Percentiles rank a stretch among this genome's conserved stretches.
Evolutionary conservation across 2,329 filamentous ascomycete species (phyloP).

Genomic region (Gnomoniopsis sp.): DNA sequence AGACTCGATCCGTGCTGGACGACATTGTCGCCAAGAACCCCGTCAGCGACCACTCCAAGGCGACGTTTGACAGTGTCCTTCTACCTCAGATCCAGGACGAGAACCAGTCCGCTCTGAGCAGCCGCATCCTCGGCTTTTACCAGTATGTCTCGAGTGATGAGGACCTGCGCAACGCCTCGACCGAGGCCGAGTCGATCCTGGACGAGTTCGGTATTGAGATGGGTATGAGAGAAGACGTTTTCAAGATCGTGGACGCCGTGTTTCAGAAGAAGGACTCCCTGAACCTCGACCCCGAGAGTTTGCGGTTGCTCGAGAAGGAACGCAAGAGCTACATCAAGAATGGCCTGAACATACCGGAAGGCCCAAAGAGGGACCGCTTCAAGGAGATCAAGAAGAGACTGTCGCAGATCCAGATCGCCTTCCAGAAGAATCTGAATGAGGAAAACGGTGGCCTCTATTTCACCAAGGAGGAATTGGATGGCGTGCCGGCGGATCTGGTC

Average conservation of each 20-base stretch:
- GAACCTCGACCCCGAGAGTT: constrained; percentile 63
- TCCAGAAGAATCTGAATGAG: constrained; percentile 79
- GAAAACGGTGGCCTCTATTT: constrained; percentile 82
- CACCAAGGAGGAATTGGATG: constrained; percentile 67
- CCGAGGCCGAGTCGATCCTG: constrained; percentile 71
- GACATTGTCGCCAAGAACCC: constrained; percentile 60
- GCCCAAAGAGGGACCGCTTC: constrained; percentile 71
- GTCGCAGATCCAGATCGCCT: constrained; percentile 69
- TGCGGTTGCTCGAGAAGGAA: constrained; percentile 73
- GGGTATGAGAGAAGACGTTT: constrained; percentile 79
- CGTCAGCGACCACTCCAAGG: constrained; percentile 45
- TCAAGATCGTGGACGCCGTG: constrained; percentile 59
- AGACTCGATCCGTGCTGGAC: constrained; percentile 63
- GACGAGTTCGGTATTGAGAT: constrained; percentile 76
- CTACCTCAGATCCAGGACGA: constrained; percentile 71
- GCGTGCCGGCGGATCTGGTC: constrained; percentile 69
- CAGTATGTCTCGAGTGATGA: constrained; percentile 71
- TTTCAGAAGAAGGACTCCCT: constrained; percentile 53
- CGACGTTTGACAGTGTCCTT: constrained; percentile 53
- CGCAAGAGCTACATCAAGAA: constrained; percentile 74
- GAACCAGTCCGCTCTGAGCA: constrained; percentile 57
- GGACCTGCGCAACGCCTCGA: constrained; percentile 69
- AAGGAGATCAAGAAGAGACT: constrained; percentile 83
- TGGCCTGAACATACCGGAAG: constrained; percentile 68
- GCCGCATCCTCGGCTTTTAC: constrained; percentile 73